Conservation (phyloP, 768 basidiomycete species). For the Leucocoprinus leucothites region DNA sequence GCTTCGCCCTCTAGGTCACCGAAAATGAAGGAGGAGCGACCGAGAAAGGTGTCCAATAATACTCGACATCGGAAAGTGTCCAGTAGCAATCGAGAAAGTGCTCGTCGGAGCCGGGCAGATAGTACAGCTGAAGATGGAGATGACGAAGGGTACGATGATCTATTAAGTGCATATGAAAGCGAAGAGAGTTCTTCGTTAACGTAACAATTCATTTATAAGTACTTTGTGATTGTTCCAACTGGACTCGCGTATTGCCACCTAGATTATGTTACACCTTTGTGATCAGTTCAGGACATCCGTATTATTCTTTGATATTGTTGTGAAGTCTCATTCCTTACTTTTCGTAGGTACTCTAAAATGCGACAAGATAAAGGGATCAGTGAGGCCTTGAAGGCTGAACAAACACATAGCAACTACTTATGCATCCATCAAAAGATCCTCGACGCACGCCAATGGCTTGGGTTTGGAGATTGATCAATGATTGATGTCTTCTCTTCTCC, state of each 20-base stretch:
- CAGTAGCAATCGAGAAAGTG: conserved; percentile 34
- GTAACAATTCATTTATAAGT: not conserved
- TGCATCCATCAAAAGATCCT: no score
- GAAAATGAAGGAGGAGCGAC: conserved; percentile 24
- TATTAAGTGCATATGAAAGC: conserved; percentile 81
- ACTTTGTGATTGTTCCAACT: not conserved
- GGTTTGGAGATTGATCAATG: no score
- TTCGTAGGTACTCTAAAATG: no score
- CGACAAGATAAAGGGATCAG: no score
- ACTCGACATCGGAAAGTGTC: conserved; percentile 46
- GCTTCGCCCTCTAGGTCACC: conserved; percentile 25
- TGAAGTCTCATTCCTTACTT: no score
- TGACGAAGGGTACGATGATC: conserved; percentile 72
- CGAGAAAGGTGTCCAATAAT: conserved; percentile 32
- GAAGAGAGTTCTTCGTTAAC: conserved; percentile 38
- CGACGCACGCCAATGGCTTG: no score
- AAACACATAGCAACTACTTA: no score
- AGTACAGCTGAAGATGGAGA: conserved; percentile 77
- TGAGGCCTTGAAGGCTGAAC: no score
- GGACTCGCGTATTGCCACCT: not conserved
- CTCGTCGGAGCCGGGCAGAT: conserved; percentile 39
- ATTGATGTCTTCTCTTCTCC: no score
- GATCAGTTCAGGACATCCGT: no score
- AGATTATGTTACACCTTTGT: no score
- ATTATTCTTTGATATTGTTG: no score